Evolutionary conservation across 345 rosid genomes (phyloP), one percentile per base, ranked within the genome.

Genomic region (Populus ilicifolia): DNA sequence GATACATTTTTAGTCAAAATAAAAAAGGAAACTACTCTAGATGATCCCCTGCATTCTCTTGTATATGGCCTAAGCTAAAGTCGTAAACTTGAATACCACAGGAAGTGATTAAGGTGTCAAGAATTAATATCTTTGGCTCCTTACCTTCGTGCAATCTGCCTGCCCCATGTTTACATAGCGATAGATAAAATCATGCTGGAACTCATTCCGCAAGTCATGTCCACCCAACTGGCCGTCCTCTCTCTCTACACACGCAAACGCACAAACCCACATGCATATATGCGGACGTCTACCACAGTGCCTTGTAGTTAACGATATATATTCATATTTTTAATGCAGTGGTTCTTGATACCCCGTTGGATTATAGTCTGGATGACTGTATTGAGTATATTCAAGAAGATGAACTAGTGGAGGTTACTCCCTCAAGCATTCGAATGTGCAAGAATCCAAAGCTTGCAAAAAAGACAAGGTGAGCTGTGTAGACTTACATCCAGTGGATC

Each of bases 381-480:
- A 96, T 96, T 4, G 98, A 96, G 81, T 93, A 96, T 80, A 93
- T 96, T 79, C 94, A 90, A 85, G 99, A 96, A 85, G 99, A 96
- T 80, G 99, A 96, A 67, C 82, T 96, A 71, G 99, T 96, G 83
- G 99, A 93, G 88, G 94, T 92, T n/a, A 93, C 98, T 20, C 96
- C 98, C n/a, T 70, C 6, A 2, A 87, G 93, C 80, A 86, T 96
- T 84, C 75, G 98, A 71, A 93, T 90, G 96, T 92, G 96, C 89
- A 93, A 96, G 85, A 91, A 90, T 81, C 96, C 94, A 4, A 96
- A 96, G 85, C 74, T 88, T 66, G 69, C 83, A 5, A 92, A 85
- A 83, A 95, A 85, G 87, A 79, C 84, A 8, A 88, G 89, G 81
- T 89, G 79, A 85, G 64, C 30, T 46, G 64, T 25, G 9, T n/a